Conservation (phyloP, 257 asterid genomes). For the Gynochthodes officinalis region DNA sequence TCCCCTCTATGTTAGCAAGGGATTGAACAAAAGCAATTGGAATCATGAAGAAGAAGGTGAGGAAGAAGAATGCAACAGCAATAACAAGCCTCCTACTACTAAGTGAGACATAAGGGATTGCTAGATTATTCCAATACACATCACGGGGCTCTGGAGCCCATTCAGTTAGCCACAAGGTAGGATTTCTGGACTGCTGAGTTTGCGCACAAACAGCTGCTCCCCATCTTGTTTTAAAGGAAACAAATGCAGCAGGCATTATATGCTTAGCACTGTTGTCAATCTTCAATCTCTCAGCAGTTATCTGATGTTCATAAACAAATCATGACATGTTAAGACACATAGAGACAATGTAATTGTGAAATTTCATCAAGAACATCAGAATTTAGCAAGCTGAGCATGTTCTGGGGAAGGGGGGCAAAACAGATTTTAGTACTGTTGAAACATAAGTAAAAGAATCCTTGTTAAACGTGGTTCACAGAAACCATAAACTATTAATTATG, state of each 20-base stretch:
- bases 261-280: slow-evolving; percentile 51
- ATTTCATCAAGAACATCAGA: neutral
- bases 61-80: slow-evolving; percentile 82
- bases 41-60: slow-evolving; percentile 82
- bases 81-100: slow-evolving; percentile 67
- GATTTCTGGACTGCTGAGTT: slow-evolving; percentile 82
- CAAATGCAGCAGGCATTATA: slow-evolving; percentile 85
- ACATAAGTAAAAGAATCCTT: neutral
- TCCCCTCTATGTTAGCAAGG: slow-evolving; percentile 77
- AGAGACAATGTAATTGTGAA: neutral
- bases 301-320: slow-evolving; percentile 36
- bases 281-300: slow-evolving; percentile 62
- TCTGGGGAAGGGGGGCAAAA: neutral
- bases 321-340: neutral
- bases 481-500: too few relatives aligned
- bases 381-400: neutral
- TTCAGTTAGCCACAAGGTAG: slow-evolving; percentile 84
- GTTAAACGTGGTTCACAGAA: too few relatives aligned
- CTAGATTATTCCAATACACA: slow-evolving; percentile 75
- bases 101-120: slow-evolving; percentile 85
- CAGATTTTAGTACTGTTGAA: neutral
- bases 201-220: slow-evolving; percentile 96
- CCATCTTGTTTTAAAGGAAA: slow-evolving; percentile 89
- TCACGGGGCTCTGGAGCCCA: slow-evolving; percentile 98
- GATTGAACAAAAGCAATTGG: slow-evolving; percentile 91